Evolutionary conservation across 1,139 yeast genomes (phyloP).

Genomic region (Candida frijolesensis): DNA sequence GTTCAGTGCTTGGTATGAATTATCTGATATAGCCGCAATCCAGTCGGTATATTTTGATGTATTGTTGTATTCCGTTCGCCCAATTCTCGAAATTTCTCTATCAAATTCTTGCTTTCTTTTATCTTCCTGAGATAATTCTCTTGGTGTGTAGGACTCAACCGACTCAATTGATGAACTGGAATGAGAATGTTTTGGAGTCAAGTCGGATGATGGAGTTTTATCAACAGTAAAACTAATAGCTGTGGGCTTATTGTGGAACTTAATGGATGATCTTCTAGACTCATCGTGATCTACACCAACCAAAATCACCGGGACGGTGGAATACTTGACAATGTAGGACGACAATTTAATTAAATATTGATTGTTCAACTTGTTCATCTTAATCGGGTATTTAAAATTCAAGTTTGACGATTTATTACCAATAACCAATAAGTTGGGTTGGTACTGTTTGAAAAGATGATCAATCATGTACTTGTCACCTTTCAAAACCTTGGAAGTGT

Average conservation of each 20-base stretch:
- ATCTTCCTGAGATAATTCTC: constrained; percentile 11
- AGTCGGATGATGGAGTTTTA: neutral
- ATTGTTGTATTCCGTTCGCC: constrained; percentile 1
- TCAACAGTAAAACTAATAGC: constrained; percentile 8
- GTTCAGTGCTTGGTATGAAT: constrained; percentile 28
- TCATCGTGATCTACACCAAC: constrained; percentile 24
- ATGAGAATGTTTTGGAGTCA: constrained; percentile 1
- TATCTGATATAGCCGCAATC: constrained; percentile 31
- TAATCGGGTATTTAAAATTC: constrained; percentile 46
- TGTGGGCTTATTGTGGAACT: neutral
- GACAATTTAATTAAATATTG: constrained; percentile 39
- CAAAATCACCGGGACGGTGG: constrained; percentile 42
- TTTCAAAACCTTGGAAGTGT: constrained; percentile 12
- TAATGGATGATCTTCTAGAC: neutral
- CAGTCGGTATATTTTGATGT: constrained; percentile 23
- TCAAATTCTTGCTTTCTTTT: constrained; percentile 6
- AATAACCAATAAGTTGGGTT: constrained; percentile 40
- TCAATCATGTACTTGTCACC: constrained; percentile 41
- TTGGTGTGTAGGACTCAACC: constrained; percentile 16
- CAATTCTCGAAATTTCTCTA: neutral
- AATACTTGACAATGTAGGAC: constrained; percentile 31
- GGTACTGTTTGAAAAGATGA: constrained; percentile 43
- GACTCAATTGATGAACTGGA: constrained; percentile 16
- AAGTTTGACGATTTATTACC: constrained; percentile 45
- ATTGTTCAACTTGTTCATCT: constrained; percentile 25